Conservation (phyloP, 1,284 basidiomycete species). For the Athelia sp. region DNA sequence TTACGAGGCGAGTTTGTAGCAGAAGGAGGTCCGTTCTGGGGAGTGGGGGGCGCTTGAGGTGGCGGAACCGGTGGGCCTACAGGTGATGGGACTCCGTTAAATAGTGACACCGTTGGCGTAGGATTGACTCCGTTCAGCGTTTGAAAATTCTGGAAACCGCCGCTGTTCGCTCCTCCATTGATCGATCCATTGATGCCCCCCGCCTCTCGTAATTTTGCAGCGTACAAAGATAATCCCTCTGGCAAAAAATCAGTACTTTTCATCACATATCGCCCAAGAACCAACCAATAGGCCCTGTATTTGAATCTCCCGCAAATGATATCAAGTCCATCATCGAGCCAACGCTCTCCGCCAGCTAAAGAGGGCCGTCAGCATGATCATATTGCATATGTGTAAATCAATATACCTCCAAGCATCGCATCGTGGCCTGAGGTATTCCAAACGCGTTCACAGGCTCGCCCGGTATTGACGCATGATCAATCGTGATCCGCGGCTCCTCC, state of each 20-base stretch:
- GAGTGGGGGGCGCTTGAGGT: slow-evolving; percentile 29
- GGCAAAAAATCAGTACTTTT: not conserved
- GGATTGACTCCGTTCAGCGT: slow-evolving; percentile 13
- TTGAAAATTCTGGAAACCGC: slow-evolving; percentile 8
- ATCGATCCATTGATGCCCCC: slow-evolving; percentile 29
- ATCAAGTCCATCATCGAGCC: slow-evolving; percentile 73
- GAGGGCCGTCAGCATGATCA: slow-evolving; percentile 1
- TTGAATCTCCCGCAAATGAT: slow-evolving; percentile 46
- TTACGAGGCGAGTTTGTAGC: slow-evolving; percentile 47
- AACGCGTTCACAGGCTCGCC: slow-evolving; percentile 79
- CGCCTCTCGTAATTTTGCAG: slow-evolving; percentile 33
- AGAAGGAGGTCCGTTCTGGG: slow-evolving; percentile 43
- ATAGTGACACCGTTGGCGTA: slow-evolving; percentile 35
- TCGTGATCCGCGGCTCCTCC: slow-evolving; percentile 54
- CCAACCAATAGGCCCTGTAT: slow-evolving; percentile 62
- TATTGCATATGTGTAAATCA: too few species aligned
- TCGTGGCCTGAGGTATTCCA: slow-evolving; percentile 79
- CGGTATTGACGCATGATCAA: slow-evolving; percentile 60
- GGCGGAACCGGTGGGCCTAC: slow-evolving; percentile 19
- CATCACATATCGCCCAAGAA: not conserved
- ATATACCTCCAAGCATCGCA: slow-evolving; percentile 74
- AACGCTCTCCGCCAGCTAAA: slow-evolving; percentile 70
- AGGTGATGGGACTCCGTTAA: slow-evolving; percentile 40
- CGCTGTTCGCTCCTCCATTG: not conserved
- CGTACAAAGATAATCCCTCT: slow-evolving; percentile 32